Evolutionary conservation across 2,329 filamentous ascomycete genomes (phyloP).

Genomic region (Dendrostoma leiphaemia): DNA sequence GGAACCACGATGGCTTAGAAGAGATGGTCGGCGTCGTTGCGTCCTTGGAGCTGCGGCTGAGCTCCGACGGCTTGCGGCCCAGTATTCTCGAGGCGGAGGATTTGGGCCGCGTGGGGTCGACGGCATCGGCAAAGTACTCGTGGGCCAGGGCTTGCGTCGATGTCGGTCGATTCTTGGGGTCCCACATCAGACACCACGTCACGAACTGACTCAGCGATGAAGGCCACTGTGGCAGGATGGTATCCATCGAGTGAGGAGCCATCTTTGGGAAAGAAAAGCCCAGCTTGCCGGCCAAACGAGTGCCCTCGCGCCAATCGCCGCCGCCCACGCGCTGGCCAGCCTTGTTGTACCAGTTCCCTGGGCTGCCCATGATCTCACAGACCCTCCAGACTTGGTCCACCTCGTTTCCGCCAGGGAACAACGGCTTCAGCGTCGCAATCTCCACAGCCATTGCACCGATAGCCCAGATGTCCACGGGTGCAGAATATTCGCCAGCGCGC

Average conservation of each 20-base stretch:
- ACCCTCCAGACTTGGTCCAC: conserved; percentile 99
- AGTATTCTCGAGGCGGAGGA: conserved; percentile 81
- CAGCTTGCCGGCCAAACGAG: conserved; percentile 87
- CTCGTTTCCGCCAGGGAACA: conserved; percentile 97
- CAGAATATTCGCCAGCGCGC: conserved; percentile 93
- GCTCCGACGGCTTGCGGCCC: conserved; percentile 85
- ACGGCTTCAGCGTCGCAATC: conserved; percentile 90
- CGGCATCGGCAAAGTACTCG: conserved; percentile 89
- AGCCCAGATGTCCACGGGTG: conserved; percentile 97
- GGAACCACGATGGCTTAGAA: conserved; percentile 93
- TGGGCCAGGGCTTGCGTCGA: conserved; percentile 92
- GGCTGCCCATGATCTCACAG: conserved; percentile 99
- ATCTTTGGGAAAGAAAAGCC: conserved; percentile 99
- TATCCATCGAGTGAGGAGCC: conserved; percentile 96
- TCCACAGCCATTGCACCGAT: conserved; percentile 98
- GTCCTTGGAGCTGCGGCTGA: conserved; percentile 68
- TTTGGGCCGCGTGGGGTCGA: conserved; percentile 89
- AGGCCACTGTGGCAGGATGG: conserved; percentile 93
- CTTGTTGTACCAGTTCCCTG: conserved; percentile 97
- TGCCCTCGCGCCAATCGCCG: conserved; percentile 96
- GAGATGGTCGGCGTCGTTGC: conserved; percentile 56
- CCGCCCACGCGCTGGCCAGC: conserved; percentile 82
- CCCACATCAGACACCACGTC: conserved; percentile 99
- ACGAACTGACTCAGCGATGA: conserved; percentile 85
- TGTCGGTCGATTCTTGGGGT: conserved; percentile 86